Base-by-base conservation (phyloP, 306 rosid genomes). In the Carpinus viminea region DNA sequence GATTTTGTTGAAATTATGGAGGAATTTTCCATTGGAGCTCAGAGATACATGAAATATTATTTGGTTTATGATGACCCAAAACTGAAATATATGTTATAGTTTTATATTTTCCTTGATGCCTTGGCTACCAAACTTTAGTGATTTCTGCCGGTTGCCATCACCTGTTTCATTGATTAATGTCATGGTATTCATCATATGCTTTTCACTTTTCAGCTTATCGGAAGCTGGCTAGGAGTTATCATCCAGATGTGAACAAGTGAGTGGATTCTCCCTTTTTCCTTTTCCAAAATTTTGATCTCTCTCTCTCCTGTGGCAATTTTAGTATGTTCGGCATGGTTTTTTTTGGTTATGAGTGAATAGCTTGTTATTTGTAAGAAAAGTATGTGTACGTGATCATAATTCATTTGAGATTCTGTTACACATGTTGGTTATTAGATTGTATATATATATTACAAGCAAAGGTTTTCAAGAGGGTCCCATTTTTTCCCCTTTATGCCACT, bases 191-290 rank as follows among this genome's bases (percentile, higher is more conserved):
- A 57, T 77, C 50, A 24, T 57, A 3, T 61, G n/a, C 70, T 79
- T 70, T 80, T 78, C 51, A 73, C 62, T 34, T 84, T 91, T 83
- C 97, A 95, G 99, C 98, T 71, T 95, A 95, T 72, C 89, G 99
- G 86, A 95, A 91, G 86, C 98, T 95, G 80, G 99, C 99, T 50
- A 90, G 99, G 80, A 91, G 80, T 83, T 93, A 77, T 83, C 99
- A 95, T 80, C 99, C 99, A 16, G 99, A 95, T 81, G 99, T 95
- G 70, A 95, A 93, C 91, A 95, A 95, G 99, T 96, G 84, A 93
- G 97, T 86, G 38, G 36, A 46, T 78, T 54, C 60, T 20, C 18
- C 60, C 20, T 52, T 76, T 80, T 45, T 1, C 72, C 20, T 5
- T 69, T 15, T 36, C 68, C 55, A 36, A 74, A 15, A 16, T 61